phyloP scores from a whole-genome alignment of 2,329 filamentous ascomycete species.

The Alternaria metachromatica region DNA sequence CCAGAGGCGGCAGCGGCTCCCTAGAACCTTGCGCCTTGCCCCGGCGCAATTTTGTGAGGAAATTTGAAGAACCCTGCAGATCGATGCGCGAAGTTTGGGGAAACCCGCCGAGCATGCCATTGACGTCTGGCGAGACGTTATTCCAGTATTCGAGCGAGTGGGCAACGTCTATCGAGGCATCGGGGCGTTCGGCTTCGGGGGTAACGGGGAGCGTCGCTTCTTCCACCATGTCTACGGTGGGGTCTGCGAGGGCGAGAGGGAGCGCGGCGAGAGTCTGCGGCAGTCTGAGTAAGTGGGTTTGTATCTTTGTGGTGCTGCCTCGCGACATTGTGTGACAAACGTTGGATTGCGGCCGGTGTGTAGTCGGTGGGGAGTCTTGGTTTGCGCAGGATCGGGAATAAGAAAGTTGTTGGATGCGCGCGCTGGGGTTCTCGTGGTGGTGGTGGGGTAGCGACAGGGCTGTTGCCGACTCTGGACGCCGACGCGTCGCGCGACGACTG shows the following conservation, averaged over 20 bases:
- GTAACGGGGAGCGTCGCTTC: conserved; percentile 29
- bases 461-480: not conserved
- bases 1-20: conserved; percentile 38
- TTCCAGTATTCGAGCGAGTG: conserved; percentile 61
- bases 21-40: conserved; percentile 34
- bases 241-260: not conserved
- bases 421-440: conserved; percentile 9
- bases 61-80: conserved; percentile 72
- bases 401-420: not conserved
- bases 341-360: not conserved
- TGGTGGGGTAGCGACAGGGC: conserved; percentile 21
- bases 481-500: conserved; percentile 13
- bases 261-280: conserved; percentile 6
- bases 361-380: not conserved
- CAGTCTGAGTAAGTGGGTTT: conserved; percentile 1
- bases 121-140: conserved; percentile 59
- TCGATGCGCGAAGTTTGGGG: conserved; percentile 73
- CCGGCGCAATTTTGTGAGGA: conserved; percentile 68
- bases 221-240: conserved; percentile 36
- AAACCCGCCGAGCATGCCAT: conserved; percentile 83
- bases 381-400: not conserved
- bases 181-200: conserved; percentile 35
- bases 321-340: not conserved
- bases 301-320: not conserved
- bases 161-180: conserved; percentile 54